Evolutionary conservation across 495 filamentous ascomycete species (phyloP), one percentile per base, ranked within the genome.

Genomic region (Penicillium simplicissimum): DNA sequence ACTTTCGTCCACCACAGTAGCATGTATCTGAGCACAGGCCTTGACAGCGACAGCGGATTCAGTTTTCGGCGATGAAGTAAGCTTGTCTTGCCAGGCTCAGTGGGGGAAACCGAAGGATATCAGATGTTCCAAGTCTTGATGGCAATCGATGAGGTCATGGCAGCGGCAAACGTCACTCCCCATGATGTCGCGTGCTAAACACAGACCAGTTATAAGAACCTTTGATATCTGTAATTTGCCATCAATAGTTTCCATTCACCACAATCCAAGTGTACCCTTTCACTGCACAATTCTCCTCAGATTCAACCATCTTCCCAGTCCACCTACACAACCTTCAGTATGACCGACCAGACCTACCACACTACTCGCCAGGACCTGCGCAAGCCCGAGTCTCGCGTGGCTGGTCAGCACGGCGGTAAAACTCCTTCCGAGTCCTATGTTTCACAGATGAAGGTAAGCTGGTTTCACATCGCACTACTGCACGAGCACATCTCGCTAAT

Each of bases 311-410:
- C 17, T 17, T 13, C 31, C 25, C 31, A 10, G 47, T 17, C 33
- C 38, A 25, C 40, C 38, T 43, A 43, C 17, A 56, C 17, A 53
- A 53, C 48, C 47, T 33, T 65, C 67, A 81, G 52, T 35, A 84
- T 85, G 82, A 73, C 82, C 40, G 76, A 81, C 14, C 42, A 70
- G 40, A 84, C 79, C 58, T 84, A 78, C 72, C 80, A 84, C 74
- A 71, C 73, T 42, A 85, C 82, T 61, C 67, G 67, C 37, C 74
- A 85, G 63, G 80, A 85, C 65, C 45, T 84, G 49, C 79, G 79
- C 67, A 85, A 83, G 72, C 36, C 70, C 1, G 81, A 86, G 66
- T 81, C 80, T 61, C 70, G 74, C 36, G 60, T 76, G 37, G 70
- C 82, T 33, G 64, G 75, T 15, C 65, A 63, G 19, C 76, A 82